A percentile compares a stretch with the other conserved stretches of the same genome.
Conservation (phyloP, 2,329 filamentous ascomycete species). For the Sclerotinia spermophila region DNA sequence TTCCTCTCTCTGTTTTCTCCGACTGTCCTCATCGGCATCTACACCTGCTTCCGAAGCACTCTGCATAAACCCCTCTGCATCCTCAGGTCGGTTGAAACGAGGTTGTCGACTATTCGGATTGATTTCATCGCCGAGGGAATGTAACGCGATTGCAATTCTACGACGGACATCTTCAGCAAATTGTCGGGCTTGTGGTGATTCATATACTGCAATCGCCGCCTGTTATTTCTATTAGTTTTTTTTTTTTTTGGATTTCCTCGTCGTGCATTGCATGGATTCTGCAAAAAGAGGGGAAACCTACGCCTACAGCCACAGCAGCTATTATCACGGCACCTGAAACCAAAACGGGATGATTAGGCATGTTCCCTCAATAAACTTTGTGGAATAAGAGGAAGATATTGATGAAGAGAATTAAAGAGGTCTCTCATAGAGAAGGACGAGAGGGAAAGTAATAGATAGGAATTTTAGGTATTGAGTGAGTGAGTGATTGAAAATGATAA, state of each 20-base stretch:
- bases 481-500: constrained; percentile 10
- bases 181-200: constrained; percentile 60
- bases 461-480: neutral
- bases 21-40: constrained; percentile 60
- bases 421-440: neutral
- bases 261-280: neutral
- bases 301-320: constrained; percentile 35
- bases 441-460: constrained; percentile 11
- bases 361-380: constrained; percentile 23
- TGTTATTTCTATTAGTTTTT: constrained; percentile 21
- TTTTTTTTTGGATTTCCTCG: constrained; percentile 17
- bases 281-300: constrained; percentile 25
- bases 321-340: constrained; percentile 37
- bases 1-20: constrained; percentile 60
- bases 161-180: constrained; percentile 59
- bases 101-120: constrained; percentile 43
- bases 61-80: constrained; percentile 60
- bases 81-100: constrained; percentile 62
- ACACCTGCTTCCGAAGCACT: constrained; percentile 49
- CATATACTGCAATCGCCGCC: constrained; percentile 49
- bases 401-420: neutral
- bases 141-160: constrained; percentile 57
- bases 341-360: constrained; percentile 36
- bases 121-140: constrained; percentile 56
- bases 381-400: constrained; percentile 11